phyloP scores from a whole-genome alignment of 352 stramenopile species.

The Globisporangium paddicum region DNA sequence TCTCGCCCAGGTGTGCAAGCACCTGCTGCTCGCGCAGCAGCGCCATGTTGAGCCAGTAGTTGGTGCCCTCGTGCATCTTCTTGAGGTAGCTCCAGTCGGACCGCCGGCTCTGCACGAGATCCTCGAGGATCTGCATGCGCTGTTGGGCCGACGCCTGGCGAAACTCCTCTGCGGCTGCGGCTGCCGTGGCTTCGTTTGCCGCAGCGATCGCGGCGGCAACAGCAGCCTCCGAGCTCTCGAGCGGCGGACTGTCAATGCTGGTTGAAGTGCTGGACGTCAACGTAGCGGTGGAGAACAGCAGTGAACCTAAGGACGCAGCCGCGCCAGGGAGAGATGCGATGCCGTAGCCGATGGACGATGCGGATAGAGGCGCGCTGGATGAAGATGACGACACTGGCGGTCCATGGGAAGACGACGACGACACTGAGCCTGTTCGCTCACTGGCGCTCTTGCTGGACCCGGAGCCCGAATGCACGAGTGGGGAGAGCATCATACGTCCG shows the following conservation, averaged over 20 bases:
- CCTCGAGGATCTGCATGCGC: conserved; percentile 63
- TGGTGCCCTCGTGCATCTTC: conserved; percentile 70
- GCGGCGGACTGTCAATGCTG: background rate
- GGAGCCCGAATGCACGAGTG: conserved; percentile 18
- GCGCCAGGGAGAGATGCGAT: conserved; percentile 23
- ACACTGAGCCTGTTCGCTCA: background rate
- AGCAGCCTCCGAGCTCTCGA: conserved; percentile 11
- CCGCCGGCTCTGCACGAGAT: conserved; percentile 65
- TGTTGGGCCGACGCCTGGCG: conserved; percentile 59
- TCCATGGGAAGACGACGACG: background rate
- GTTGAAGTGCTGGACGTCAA: background rate
- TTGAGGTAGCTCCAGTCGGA: conserved; percentile 82
- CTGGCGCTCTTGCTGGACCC: conserved; percentile 1
- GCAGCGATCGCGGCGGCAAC: conserved; percentile 5
- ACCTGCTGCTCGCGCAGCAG: conserved; percentile 65
- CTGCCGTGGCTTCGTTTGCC: conserved; percentile 7
- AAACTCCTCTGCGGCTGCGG: conserved; percentile 29
- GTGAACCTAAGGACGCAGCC: conserved; percentile 28
- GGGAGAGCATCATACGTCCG: conserved; percentile 50
- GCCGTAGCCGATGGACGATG: conserved; percentile 10
- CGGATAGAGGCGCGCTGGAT: conserved; percentile 19
- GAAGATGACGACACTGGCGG: conserved; percentile 4
- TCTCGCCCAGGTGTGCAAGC: conserved; percentile 52
- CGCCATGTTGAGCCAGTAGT: conserved; percentile 81
- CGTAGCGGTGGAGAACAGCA: conserved; percentile 28